Evolutionary conservation across 805 yeast genomes (phyloP), one percentile per base, ranked within the genome.

Genomic region (Cyberlindnera euphorbiae): DNA sequence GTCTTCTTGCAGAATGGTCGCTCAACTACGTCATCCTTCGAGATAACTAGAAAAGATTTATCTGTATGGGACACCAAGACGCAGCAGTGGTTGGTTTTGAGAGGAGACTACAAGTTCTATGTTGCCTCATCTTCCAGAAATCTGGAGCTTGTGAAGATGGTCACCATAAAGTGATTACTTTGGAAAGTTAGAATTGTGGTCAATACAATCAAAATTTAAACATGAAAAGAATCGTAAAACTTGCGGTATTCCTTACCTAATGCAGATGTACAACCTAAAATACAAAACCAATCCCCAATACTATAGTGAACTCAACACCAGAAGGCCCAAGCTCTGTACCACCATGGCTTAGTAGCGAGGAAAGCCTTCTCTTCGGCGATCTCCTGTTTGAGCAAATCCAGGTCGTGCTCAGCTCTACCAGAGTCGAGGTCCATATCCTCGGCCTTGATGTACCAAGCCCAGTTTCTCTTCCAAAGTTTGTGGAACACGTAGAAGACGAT

Each of bases 321-420:
- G 69, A 70, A 69, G 46, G 61, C 55, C 63, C 70, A 79, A 13
- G 49, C 27, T 55, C 81, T 69, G 63, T 62, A 64, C 50, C 57
- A 68, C 44, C 59, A 52, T 40, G 73, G 74, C 52, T 62, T 67
- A 31, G 69, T 43, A 17, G 65, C 66, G 42, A 78, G 53, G 51
- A 51, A 66, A 9, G 69, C 81, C 55, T 60, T 68, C 54, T 78
- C 81, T 58, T 75, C 81, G 63, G 44, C 44, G 33, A 76, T 57
- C 53, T 79, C 81, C 55, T 71, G 78, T 50, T 62, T 68, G 41
- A 77, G 56, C 38, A 73, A 59, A 32, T 77, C 82, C 44, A 75
- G 49, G 52, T 78, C 84, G 28, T 73, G 53, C 33, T 75, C 79
- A 48, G 79, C 71, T 54, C 82, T 71, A 41, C 86, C 86, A 32